These are phyloP conservation scores for Diaporthe ampelina DNA, from an alignment of 2,329 filamentous ascomycete species.

Conservation along the genomic window DNA sequence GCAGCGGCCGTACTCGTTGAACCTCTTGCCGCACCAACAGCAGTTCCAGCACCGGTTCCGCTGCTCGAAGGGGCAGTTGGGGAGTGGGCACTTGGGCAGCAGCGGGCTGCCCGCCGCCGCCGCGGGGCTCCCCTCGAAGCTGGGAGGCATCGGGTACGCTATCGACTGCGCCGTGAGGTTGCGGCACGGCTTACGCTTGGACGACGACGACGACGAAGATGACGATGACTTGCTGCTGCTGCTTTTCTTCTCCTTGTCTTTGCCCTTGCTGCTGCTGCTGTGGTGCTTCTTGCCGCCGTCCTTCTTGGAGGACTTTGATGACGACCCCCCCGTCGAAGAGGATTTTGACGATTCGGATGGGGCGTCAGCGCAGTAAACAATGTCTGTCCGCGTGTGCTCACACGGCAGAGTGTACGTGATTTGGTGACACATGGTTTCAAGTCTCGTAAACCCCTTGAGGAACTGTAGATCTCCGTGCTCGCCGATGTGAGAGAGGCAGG, in stretches of 20 bases:
- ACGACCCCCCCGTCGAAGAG: conserved; percentile 44
- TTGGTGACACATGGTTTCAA: conserved; percentile 61
- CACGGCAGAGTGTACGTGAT: conserved; percentile 65
- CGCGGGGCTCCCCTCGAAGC: conserved; percentile 53
- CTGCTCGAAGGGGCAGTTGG: conserved; percentile 64
- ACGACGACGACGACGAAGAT: conserved; percentile 42
- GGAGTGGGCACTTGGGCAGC: conserved; percentile 59
- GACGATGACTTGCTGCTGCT: conserved; percentile 39
- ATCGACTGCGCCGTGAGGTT: conserved; percentile 59
- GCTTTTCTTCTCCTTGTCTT: conserved; percentile 44
- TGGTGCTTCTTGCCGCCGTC: conserved; percentile 38
- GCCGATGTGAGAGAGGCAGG: background rate
- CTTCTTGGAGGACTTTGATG: conserved; percentile 38
- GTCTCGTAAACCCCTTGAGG: conserved; percentile 21
- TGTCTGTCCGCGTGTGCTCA: conserved; percentile 63
- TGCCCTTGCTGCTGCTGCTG: conserved; percentile 26
- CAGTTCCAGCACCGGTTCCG: conserved; percentile 67
- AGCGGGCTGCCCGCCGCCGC: conserved; percentile 48
- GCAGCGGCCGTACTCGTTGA: conserved; percentile 64
- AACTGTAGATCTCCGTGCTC: conserved; percentile 8
- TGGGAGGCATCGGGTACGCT: conserved; percentile 62
- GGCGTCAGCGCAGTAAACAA: conserved; percentile 61
- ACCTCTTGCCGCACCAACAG: conserved; percentile 69
- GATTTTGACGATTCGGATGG: conserved; percentile 43
- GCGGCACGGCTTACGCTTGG: conserved; percentile 56